Percentiles rank a stretch among this genome's conserved stretches.
phyloP scores from a whole-genome alignment of 108 stramenopile genomes.

The Cyclotella sp. region DNA sequence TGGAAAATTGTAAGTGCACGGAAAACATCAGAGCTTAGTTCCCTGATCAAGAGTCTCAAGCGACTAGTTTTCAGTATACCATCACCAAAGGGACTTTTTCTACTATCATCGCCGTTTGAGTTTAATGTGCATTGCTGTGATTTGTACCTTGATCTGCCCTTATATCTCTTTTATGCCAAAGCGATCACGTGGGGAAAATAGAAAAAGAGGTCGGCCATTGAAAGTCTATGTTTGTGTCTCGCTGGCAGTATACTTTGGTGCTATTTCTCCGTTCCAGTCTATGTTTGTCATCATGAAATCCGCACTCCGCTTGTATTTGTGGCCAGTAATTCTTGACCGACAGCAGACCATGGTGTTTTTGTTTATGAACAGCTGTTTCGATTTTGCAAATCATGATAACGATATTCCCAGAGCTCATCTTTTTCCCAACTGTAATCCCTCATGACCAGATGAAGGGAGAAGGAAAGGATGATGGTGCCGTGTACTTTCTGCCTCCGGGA shows the following conservation, averaged over 20 bases:
- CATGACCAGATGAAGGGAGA: conserved; percentile 36
- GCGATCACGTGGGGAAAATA: too few species aligned
- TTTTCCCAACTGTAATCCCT: background rate
- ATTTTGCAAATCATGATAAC: background rate
- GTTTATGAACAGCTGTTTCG: background rate
- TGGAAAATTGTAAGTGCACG: conserved; percentile 58
- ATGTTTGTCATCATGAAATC: too few species aligned
- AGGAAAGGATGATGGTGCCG: conserved; percentile 45
- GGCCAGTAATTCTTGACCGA: too few species aligned
- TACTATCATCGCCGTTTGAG: too few species aligned
- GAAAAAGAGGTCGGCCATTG: too few species aligned
- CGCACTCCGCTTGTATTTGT: too few species aligned
- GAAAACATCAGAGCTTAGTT: background rate
- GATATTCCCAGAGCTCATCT: background rate
- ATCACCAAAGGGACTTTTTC: too few species aligned
- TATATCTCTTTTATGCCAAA: too few species aligned
- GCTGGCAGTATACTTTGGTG: background rate
- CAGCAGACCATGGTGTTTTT: background rate
- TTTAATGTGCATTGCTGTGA: too few species aligned
- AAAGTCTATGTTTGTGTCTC: conserved; percentile 1
- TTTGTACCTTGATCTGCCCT: too few species aligned
- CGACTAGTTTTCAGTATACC: background rate
- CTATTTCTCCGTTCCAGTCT: background rate
- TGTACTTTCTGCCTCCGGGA: conserved; percentile 57
- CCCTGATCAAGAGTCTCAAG: background rate